These are phyloP conservation scores for Aspergillus novoparasiticus DNA, from an alignment of 2,329 filamentous ascomycete genomes.

Conservation along the genomic window DNA sequence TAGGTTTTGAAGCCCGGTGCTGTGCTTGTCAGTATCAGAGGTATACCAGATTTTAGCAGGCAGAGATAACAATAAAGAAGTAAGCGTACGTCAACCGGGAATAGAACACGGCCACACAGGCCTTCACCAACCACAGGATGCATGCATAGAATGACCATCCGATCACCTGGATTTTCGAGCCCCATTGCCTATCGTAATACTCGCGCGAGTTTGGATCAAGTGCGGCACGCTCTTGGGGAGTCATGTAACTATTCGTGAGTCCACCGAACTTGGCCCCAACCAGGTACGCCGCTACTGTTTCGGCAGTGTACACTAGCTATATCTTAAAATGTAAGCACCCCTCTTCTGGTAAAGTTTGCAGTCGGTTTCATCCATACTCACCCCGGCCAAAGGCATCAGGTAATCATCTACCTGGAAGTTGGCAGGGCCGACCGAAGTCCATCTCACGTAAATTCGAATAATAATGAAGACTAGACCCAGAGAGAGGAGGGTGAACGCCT, in stretches of 20 bases:
- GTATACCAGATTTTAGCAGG: background rate
- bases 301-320: slow-evolving; percentile 51
- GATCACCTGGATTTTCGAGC: slow-evolving; percentile 54
- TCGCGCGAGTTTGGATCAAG: slow-evolving; percentile 50
- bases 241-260: slow-evolving; percentile 60
- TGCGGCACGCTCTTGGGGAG: slow-evolving; percentile 48
- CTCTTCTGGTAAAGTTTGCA: slow-evolving; percentile 1
- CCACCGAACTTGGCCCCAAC: slow-evolving; percentile 52
- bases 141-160: slow-evolving; percentile 58
- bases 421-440: slow-evolving; percentile 46
- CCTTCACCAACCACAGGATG: slow-evolving; percentile 57
- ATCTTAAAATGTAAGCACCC: background rate
- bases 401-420: slow-evolving; percentile 59
- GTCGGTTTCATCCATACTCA: slow-evolving; percentile 30
- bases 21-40: slow-evolving; percentile 16
- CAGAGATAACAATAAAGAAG: background rate
- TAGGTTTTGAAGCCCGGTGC: slow-evolving; percentile 42
- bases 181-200: slow-evolving; percentile 47
- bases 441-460: slow-evolving; percentile 53
- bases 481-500: slow-evolving; percentile 53
- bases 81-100: slow-evolving; percentile 50
- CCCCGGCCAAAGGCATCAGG: slow-evolving; percentile 55
- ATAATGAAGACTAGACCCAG: slow-evolving; percentile 51
- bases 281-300: slow-evolving; percentile 52
- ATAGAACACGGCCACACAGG: slow-evolving; percentile 58